Evolutionary conservation across 352 stramenopile species (phyloP).

Genomic region (Peronospora destructor): DNA sequence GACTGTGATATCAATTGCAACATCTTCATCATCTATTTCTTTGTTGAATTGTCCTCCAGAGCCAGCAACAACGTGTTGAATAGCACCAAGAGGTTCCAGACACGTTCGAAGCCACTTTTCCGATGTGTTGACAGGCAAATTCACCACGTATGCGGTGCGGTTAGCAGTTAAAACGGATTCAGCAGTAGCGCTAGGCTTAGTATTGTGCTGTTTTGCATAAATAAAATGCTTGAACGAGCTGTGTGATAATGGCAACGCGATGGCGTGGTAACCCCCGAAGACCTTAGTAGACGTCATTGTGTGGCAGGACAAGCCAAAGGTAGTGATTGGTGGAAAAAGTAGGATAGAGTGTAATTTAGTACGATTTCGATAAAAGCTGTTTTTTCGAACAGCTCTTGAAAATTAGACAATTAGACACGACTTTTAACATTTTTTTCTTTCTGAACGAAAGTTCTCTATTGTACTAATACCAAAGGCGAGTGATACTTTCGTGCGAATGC

Average conservation of each 20-base stretch:
- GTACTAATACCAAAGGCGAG: background rate
- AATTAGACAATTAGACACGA: too few species aligned
- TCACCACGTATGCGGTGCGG: constrained; percentile 73
- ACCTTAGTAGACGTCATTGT: constrained; percentile 5
- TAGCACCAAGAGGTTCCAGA: constrained; percentile 41
- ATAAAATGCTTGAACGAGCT: constrained; percentile 62
- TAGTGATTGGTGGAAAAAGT: background rate
- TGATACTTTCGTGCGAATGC: background rate
- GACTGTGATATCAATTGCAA: constrained; percentile 14
- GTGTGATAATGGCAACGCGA: constrained; percentile 58
- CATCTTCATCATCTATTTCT: constrained; percentile 11
- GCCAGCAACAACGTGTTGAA: constrained; percentile 52
- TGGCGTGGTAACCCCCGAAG: constrained; percentile 62
- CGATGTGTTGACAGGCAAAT: constrained; percentile 42
- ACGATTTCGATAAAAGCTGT: too few species aligned
- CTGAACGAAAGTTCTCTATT: too few species aligned
- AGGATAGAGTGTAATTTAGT: too few species aligned
- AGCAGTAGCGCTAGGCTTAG: constrained; percentile 27
- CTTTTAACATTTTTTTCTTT: too few species aligned
- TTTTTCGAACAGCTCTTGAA: too few species aligned
- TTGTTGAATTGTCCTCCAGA: constrained; percentile 7
- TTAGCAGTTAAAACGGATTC: constrained; percentile 49
- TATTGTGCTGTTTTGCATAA: constrained; percentile 66
- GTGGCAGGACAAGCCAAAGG: background rate
- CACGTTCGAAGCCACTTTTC: constrained; percentile 50